Base-by-base conservation (phyloP, 2,329 filamentous ascomycete species). In the Phialophora tarda region DNA sequence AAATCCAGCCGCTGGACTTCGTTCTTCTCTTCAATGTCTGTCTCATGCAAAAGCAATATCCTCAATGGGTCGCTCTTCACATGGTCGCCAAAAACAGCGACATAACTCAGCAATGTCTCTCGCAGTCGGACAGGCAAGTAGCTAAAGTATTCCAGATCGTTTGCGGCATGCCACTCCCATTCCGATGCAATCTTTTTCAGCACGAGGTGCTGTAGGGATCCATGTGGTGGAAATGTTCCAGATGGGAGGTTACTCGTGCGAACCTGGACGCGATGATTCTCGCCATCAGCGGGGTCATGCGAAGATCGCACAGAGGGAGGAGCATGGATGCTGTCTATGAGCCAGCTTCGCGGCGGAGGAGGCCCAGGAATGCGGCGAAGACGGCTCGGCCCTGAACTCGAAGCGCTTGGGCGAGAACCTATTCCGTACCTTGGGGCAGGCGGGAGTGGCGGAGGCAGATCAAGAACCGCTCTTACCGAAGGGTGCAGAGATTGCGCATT, bases 161-260 rank as follows among this genome's bases (percentile, higher is more conserved):
- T 86, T 59, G 84, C 80, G 28, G 84, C 74, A 67, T 89, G 82
- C 75, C 82, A 82, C 10, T 80, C 74, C 86, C 86, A 89, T 26
- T 86, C 81, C 26, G 75, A 71, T 2, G 86, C 85, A 71, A 88
- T 82, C 0, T 80, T 78, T 70, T 83, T 86, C 44, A 89, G 73
- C 17, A 82, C 74, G 4, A 78, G 73, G 74, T 88, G 82, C 54
- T 83, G 69, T 7, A 89, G 76, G 60, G 81, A 84, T n/a, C 66
- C 58, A 28, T 71, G 65, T 2, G 65, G 61, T 2, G 81, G 81
- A 34, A 82, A 78, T 1, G 66, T 66, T 17, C 74, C 69, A 14
- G 79, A 80, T 0, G 81, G 82, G 2, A 83, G 73, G 28, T n/a
- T 72, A 21, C 71, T 71, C 24, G 66, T 66, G 14, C 68, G 59